Evolutionary conservation across 192 early-diverging fungal genomes (phyloP).

Genomic region (Coemansia sp.): DNA sequence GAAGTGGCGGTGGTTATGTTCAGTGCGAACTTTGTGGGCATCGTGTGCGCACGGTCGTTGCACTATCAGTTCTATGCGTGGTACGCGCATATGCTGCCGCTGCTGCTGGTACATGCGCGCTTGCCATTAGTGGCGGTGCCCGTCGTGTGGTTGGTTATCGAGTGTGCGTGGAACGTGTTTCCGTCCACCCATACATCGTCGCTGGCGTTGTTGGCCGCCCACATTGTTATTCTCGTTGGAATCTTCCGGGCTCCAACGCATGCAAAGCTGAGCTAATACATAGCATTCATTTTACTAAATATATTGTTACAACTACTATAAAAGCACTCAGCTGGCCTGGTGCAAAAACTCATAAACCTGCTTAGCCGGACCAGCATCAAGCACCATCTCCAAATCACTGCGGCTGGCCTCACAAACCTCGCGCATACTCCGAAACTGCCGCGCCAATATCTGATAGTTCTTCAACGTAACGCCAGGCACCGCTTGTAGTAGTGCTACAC

Average conservation of each 20-base stretch:
- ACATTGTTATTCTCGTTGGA: slow-evolving; percentile 58
- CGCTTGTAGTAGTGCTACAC: slow-evolving; percentile 77
- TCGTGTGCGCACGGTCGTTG: slow-evolving; percentile 82
- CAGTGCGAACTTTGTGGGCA: slow-evolving; percentile 85
- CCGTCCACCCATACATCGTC: slow-evolving; percentile 69
- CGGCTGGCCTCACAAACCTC: slow-evolving; percentile 61
- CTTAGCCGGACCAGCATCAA: slow-evolving; percentile 65
- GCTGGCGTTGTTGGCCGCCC: slow-evolving; percentile 53
- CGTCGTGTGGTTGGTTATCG: slow-evolving; percentile 55
- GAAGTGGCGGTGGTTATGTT: slow-evolving; percentile 61
- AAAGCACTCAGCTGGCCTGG: slow-evolving; percentile 1
- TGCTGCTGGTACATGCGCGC: slow-evolving; percentile 60
- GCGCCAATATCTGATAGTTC: slow-evolving; percentile 80
- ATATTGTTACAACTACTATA: neutral
- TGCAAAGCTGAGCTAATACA: neutral
- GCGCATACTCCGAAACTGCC: slow-evolving; percentile 59
- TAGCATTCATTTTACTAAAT: neutral
- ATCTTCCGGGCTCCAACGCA: slow-evolving; percentile 1
- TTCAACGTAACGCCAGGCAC: slow-evolving; percentile 82
- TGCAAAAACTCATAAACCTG: slow-evolving; percentile 70
- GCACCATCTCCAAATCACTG: slow-evolving; percentile 47
- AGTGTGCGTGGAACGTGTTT: slow-evolving; percentile 86
- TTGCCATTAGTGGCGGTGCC: slow-evolving; percentile 5
- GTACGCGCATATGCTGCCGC: slow-evolving; percentile 88
- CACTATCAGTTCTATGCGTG: slow-evolving; percentile 98